A percentile compares a stretch with the other conserved stretches of the same genome.
Evolutionary conservation across 371 early-diverging fungal genomes (phyloP).

Genomic region (Funneliformis caledonium): DNA sequence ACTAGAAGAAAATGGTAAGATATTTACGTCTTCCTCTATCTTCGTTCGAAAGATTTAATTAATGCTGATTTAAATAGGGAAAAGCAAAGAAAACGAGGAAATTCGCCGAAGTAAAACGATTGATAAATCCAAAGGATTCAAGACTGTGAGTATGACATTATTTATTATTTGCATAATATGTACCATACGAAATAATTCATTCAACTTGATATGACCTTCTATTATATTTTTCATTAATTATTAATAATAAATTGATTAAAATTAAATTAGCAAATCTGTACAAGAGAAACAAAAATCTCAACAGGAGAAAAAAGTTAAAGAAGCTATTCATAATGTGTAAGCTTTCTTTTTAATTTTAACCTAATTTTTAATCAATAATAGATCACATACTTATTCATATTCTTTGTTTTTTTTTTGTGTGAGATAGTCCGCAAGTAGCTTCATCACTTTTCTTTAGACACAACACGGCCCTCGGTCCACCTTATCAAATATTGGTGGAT

Average conservation of each 20-base stretch:
- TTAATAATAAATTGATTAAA: constrained; percentile 23
- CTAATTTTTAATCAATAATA: constrained; percentile 18
- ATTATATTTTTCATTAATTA: neutral
- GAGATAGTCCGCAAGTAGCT: constrained; percentile 82
- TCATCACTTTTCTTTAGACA: constrained; percentile 97
- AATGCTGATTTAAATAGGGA: constrained; percentile 57
- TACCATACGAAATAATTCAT: neutral
- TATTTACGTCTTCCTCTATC: neutral
- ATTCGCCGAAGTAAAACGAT: constrained; percentile 92
- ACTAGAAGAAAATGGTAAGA: neutral
- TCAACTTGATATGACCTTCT: neutral
- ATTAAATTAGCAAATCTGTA: constrained; percentile 69
- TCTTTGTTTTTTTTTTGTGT: neutral
- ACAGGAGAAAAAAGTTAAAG: constrained; percentile 70
- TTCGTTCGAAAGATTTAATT: neutral
- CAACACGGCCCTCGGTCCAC: constrained; percentile 97
- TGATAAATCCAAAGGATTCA: constrained; percentile 88
- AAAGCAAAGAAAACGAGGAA: constrained; percentile 92
- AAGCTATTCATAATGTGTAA: constrained; percentile 82
- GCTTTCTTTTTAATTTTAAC: constrained; percentile 34
- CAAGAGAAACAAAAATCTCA: constrained; percentile 79
- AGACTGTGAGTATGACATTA: constrained; percentile 66
- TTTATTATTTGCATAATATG: neutral
- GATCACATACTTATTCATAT: neutral
- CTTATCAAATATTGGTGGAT: constrained; percentile 98